Conservation (phyloP, 1,284 basidiomycete species). For the Cryptococcus neoformans region DNA sequence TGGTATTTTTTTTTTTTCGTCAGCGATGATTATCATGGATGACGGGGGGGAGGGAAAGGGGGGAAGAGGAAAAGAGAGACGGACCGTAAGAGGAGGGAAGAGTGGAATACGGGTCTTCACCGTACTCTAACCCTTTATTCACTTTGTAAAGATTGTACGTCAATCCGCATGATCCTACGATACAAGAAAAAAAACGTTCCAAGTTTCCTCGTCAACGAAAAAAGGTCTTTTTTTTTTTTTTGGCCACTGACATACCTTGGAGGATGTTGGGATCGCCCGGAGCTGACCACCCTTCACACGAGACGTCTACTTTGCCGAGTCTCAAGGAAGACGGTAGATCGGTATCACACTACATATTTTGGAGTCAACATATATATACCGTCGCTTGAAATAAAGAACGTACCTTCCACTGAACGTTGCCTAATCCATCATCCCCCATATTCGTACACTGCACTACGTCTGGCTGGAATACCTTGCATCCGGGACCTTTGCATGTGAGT, state of each 20-base stretch:
- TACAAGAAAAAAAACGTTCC: background rate
- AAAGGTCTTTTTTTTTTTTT: too few relatives aligned
- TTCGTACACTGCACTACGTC: slow-evolving; percentile 82
- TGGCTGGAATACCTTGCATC: slow-evolving; percentile 71
- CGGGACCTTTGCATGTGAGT: slow-evolving; percentile 72
- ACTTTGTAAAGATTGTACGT: slow-evolving; percentile 64
- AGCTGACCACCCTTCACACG: slow-evolving; percentile 81
- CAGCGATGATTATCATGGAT: too few relatives aligned
- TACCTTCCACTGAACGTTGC: slow-evolving; percentile 80
- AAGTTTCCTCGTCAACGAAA: background rate
- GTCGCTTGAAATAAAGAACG: slow-evolving; percentile 10
- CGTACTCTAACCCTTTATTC: slow-evolving; percentile 27
- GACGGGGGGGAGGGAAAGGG: too few relatives aligned
- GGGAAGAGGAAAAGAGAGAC: too few relatives aligned
- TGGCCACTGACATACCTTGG: slow-evolving; percentile 86
- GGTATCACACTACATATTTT: slow-evolving; percentile 69
- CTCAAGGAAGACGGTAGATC: slow-evolving; percentile 76
- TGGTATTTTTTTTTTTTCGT: background rate
- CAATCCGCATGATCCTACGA: slow-evolving; percentile 71
- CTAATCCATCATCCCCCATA: slow-evolving; percentile 65
- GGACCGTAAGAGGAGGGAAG: too few relatives aligned
- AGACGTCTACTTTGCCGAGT: slow-evolving; percentile 76
- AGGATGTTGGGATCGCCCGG: slow-evolving; percentile 78
- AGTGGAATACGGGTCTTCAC: slow-evolving; percentile 1
- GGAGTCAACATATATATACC: background rate